Base-by-base conservation (phyloP, 2,329 filamentous ascomycete genomes). In the Mycosphaerelloides madeirae region DNA sequence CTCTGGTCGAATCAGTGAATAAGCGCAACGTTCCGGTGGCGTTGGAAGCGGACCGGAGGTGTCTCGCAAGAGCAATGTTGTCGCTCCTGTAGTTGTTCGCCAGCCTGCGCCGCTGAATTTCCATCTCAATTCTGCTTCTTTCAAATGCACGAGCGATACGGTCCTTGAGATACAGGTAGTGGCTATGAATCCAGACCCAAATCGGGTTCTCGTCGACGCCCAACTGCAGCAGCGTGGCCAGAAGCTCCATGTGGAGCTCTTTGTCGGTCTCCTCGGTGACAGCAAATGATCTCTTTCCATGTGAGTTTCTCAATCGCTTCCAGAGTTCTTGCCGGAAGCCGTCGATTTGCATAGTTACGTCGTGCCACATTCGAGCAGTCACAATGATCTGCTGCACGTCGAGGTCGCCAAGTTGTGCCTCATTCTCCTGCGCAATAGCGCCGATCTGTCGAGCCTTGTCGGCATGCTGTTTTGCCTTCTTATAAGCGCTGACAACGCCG, bases 161-260 rank as follows among this genome's bases (percentile, higher is more conserved):
- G 53, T 82, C 82, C 66, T 93, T 96, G 44, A 98, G 75, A 60
- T 90, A 83, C 53, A 95, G 87, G 61, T 90, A 94, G 35, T 87
- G 83, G 60, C 88, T 95, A 43, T 91, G 73, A 19, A 98, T 79
- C 90, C 93, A 98, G 9, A 94, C 78, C 87, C 87, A 95, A 50
- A 98, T 95, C 1, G 93, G 93, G 58, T 95, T 98, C 48, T 97
- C 89, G 8, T 95, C 85, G 2, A 95, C 89, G 6, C 93, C 94
- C 15, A 98, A 74, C 65, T 98, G 91, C n/a, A 98, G 71, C 41
- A 98, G 75, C 29, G 96, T 75, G 16, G 82, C 77, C 43, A 98
- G 97, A 37, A 96, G 74, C 62, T 95, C 88, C 80, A 96, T 88
- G 59, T 96, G 85, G 63, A 95, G 88, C 60, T 91, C 87, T 76